Conservation (phyloP, 2,329 filamentous ascomycete genomes). For the Bipolaris gigantea region DNA sequence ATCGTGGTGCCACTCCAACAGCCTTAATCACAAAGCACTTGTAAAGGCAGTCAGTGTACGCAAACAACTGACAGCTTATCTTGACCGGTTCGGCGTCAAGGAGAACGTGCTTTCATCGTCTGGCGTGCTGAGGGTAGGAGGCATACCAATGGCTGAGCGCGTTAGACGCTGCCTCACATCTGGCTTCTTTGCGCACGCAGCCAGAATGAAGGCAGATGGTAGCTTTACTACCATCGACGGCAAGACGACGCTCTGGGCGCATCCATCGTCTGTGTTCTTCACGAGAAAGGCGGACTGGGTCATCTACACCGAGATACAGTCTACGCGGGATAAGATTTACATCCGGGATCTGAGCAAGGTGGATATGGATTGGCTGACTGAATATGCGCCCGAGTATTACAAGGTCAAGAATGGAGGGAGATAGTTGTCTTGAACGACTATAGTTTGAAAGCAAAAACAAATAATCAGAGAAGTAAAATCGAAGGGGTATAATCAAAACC, state of each 20-base stretch:
- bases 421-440: neutral
- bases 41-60: slow-evolving; percentile 81
- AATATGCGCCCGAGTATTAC: slow-evolving; percentile 76
- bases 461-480: neutral
- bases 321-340: slow-evolving; percentile 84
- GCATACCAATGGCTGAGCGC: slow-evolving; percentile 63
- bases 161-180: slow-evolving; percentile 83
- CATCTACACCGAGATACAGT: slow-evolving; percentile 89
- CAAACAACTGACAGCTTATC: slow-evolving; percentile 80
- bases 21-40: slow-evolving; percentile 84
- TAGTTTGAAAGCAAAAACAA: neutral
- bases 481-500: slow-evolving; percentile 2
- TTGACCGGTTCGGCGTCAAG: slow-evolving; percentile 79
- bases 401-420: slow-evolving; percentile 30
- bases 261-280: slow-evolving; percentile 93
- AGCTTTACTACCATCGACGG: slow-evolving; percentile 85
- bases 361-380: slow-evolving; percentile 86
- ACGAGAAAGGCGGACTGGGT: slow-evolving; percentile 97
- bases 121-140: slow-evolving; percentile 45
- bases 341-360: slow-evolving; percentile 93
- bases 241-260: slow-evolving; percentile 75
- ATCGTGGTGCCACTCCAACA: slow-evolving; percentile 84
- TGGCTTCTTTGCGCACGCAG: slow-evolving; percentile 91
- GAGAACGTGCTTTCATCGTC: slow-evolving; percentile 52
- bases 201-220: slow-evolving; percentile 90